Evolutionary conservation across 2,329 filamentous ascomycete genomes (phyloP).

Genomic region (Cercospora sp.): DNA sequence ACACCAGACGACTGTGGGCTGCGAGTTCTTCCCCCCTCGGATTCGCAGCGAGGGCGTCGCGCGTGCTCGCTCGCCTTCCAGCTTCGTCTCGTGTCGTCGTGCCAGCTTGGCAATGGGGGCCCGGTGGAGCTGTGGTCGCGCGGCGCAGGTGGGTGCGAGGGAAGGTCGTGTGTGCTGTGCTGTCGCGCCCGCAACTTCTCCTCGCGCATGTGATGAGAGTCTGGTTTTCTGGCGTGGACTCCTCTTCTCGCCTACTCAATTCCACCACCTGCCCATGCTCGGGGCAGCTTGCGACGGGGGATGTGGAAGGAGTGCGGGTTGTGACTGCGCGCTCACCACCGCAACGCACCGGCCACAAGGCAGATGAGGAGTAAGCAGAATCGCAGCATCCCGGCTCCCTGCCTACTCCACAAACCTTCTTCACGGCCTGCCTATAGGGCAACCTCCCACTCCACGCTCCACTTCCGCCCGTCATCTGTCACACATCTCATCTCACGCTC

Average conservation of each 20-base stretch:
- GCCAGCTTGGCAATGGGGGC: background rate
- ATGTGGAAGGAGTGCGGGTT: background rate
- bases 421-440: background rate
- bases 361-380: background rate
- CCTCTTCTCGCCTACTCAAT: background rate
- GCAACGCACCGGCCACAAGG: background rate
- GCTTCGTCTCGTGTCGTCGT: background rate
- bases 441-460: background rate
- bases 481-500: background rate
- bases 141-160: background rate
- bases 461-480: background rate
- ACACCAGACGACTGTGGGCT: background rate
- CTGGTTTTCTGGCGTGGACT: background rate
- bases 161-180: background rate
- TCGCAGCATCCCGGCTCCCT: background rate
- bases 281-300: background rate
- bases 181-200: background rate
- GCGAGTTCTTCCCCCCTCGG: background rate
- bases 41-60: background rate
- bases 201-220: background rate
- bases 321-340: background rate
- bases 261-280: background rate
- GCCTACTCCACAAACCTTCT: background rate
- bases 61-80: background rate
- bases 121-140: background rate